A percentile compares a stretch with the other conserved stretches of the same genome.
phyloP scores from a whole-genome alignment of 2,329 filamentous ascomycete genomes.

The Byssochlamys sp. region DNA sequence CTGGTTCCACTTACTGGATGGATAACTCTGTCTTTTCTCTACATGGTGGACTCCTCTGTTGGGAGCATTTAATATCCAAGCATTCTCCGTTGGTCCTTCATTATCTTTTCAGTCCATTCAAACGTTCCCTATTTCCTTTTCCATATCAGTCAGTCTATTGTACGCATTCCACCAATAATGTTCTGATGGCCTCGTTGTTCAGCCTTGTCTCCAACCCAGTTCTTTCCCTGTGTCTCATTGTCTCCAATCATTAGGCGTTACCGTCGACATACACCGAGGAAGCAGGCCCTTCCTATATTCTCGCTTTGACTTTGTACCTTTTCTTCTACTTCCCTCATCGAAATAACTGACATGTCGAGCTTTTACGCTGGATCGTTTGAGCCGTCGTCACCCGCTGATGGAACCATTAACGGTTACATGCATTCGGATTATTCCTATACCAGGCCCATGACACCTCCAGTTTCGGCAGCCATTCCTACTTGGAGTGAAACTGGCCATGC shows the following conservation, averaged over 20 bases:
- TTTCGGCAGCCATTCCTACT: slow-evolving; percentile 23
- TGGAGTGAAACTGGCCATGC: slow-evolving; percentile 47
- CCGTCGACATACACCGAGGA: slow-evolving; percentile 12
- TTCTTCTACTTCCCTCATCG: slow-evolving; percentile 8
- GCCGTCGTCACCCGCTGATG: neutral
- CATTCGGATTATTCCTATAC: slow-evolving; percentile 34
- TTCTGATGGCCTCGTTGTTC: slow-evolving; percentile 8
- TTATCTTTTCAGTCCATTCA: slow-evolving; percentile 1
- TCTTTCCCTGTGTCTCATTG: slow-evolving; percentile 6
- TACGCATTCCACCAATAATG: slow-evolving; percentile 10
- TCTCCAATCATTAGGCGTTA: slow-evolving; percentile 4
- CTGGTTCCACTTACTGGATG: slow-evolving; percentile 18
- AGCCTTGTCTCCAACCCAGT: slow-evolving; percentile 6
- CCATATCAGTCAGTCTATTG: slow-evolving; percentile 6
- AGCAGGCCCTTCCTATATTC: slow-evolving; percentile 12
- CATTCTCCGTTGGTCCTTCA: slow-evolving; percentile 17
- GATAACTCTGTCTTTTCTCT: slow-evolving; percentile 16
- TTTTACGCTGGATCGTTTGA: neutral
- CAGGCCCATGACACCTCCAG: slow-evolving; percentile 37
- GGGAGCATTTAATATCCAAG: slow-evolving; percentile 33
- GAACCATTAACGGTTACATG: slow-evolving; percentile 22
- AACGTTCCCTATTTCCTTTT: slow-evolving; percentile 2
- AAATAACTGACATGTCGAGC: neutral
- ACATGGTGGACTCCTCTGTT: slow-evolving; percentile 8
- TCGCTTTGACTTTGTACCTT: slow-evolving; percentile 3